Percentiles rank a stretch among this genome's conserved stretches.
Conservation (phyloP, 2,329 filamentous ascomycete species). For the Pyrenophora graminea region DNA sequence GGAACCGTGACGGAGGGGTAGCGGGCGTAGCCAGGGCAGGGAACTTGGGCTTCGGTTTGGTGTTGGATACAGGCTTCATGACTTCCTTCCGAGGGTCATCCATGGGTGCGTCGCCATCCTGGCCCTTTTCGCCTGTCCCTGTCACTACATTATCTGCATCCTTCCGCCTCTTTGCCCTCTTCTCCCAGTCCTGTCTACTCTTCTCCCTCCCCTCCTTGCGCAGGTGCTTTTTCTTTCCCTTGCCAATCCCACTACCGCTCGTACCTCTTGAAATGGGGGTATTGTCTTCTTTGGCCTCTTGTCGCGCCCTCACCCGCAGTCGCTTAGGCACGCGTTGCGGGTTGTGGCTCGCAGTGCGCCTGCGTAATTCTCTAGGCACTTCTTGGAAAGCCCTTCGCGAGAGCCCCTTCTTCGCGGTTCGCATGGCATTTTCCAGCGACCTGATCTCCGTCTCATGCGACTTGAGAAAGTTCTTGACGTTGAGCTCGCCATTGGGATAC, state of each 20-base stretch:
- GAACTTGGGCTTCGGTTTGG: conserved; percentile 68
- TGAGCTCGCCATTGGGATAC: conserved; percentile 74
- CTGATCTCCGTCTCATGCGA: conserved; percentile 88
- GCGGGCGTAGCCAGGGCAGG: conserved; percentile 70
- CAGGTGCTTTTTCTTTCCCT: conserved; percentile 54
- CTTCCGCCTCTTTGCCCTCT: conserved; percentile 57
- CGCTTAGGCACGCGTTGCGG: conserved; percentile 83
- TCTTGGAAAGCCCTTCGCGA: conserved; percentile 84
- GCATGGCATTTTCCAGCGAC: conserved; percentile 81
- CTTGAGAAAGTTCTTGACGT: conserved; percentile 81
- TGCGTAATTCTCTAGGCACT: conserved; percentile 80
- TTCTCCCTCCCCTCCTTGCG: conserved; percentile 77
- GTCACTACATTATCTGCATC: conserved; percentile 22
- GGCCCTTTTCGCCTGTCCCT: conserved; percentile 34
- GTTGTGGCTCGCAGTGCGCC: conserved; percentile 94
- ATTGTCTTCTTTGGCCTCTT: conserved; percentile 85
- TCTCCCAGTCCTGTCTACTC: conserved; percentile 64
- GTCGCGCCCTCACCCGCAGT: conserved; percentile 69
- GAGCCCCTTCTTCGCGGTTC: conserved; percentile 66
- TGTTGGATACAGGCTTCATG: conserved; percentile 16
- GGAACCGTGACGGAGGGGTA: conserved; percentile 70
- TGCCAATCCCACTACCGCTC: conserved; percentile 61
- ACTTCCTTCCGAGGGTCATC: conserved; percentile 10
- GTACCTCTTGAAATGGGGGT: conserved; percentile 76
- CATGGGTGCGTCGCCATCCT: conserved; percentile 9